These are phyloP conservation scores for Hyphodiscus hymeniophilus DNA, from an alignment of 495 filamentous ascomycete genomes.

Conservation along the genomic window DNA sequence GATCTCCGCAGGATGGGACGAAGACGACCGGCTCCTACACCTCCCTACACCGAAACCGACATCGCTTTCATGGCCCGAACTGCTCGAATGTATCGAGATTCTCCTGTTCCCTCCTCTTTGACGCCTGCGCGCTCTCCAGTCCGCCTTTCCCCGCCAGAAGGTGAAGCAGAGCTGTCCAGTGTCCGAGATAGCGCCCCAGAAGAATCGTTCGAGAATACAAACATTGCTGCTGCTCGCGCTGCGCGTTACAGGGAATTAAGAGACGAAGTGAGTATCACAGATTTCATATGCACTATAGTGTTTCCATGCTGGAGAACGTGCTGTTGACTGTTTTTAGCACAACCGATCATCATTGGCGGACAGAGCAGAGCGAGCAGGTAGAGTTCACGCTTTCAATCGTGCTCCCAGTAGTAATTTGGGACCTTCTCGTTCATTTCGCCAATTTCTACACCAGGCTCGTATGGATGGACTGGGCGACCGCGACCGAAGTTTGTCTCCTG, in stretches of 20 bases:
- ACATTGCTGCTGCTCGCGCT: too few relatives aligned
- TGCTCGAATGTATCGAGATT: slow-evolving; percentile 2
- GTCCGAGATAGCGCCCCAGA: too few relatives aligned
- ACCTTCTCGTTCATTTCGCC: slow-evolving; percentile 4
- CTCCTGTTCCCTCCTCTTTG: slow-evolving; percentile 12
- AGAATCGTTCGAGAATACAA: too few relatives aligned
- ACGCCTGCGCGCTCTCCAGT: slow-evolving; percentile 15
- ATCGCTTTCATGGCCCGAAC: slow-evolving; percentile 7
- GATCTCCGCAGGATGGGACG: slow-evolving; percentile 15
- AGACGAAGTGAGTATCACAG: neutral
- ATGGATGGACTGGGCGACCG: slow-evolving; percentile 78
- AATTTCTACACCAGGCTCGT: slow-evolving; percentile 18
- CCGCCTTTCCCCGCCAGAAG: slow-evolving; percentile 1
- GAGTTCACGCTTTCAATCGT: slow-evolving; percentile 12
- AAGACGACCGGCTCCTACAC: slow-evolving; percentile 16
- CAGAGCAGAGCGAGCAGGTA: slow-evolving; percentile 6
- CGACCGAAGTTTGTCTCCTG: slow-evolving; percentile 71
- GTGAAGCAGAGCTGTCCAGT: neutral
- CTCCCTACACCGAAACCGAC: slow-evolving; percentile 18
- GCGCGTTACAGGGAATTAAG: too few relatives aligned
- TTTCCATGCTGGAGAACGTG: too few relatives aligned
- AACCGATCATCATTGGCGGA: slow-evolving; percentile 1
- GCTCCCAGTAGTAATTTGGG: slow-evolving; percentile 10
- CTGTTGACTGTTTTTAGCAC: slow-evolving; percentile 1
- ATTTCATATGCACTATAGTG: too few relatives aligned